A percentile compares a stretch with the other conserved stretches of the same genome.
Conservation (phyloP, 2,329 filamentous ascomycete genomes). For the Cryphonectria parasitica region DNA sequence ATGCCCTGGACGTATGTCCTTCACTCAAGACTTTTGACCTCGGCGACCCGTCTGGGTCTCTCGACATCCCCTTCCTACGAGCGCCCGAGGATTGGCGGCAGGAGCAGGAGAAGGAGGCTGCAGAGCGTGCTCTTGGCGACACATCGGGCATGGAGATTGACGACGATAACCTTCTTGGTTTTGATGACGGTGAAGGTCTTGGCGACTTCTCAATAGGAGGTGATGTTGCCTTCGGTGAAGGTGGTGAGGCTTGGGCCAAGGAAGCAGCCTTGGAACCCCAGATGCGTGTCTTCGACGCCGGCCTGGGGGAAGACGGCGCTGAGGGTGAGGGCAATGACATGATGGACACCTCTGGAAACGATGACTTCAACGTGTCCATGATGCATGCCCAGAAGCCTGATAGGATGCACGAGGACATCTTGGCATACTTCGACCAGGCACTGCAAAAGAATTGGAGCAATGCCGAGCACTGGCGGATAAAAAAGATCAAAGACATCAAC, state of each 20-base stretch:
- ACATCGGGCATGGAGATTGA: slow-evolving; percentile 84
- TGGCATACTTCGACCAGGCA: slow-evolving; percentile 97
- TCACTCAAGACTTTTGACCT: slow-evolving; percentile 94
- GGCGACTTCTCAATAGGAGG: slow-evolving; percentile 71
- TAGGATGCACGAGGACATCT: slow-evolving; percentile 83
- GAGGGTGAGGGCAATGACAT: slow-evolving; percentile 56
- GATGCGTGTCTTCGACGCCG: slow-evolving; percentile 75
- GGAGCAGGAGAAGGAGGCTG: slow-evolving; percentile 67
- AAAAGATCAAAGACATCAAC: slow-evolving; percentile 80
- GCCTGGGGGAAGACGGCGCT: slow-evolving; percentile 59
- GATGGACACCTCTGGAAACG: slow-evolving; percentile 65
- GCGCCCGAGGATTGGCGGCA: slow-evolving; percentile 84
- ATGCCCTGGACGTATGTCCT: slow-evolving; percentile 89
- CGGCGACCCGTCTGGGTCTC: slow-evolving; percentile 79
- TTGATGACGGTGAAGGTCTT: slow-evolving; percentile 78
- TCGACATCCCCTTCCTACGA: slow-evolving; percentile 91
- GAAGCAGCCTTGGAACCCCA: slow-evolving; percentile 87
- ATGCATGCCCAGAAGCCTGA: slow-evolving; percentile 69
- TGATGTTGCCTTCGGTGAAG: slow-evolving; percentile 89
- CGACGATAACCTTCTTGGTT: slow-evolving; percentile 81
- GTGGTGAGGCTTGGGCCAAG: slow-evolving; percentile 92
- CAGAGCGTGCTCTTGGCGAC: slow-evolving; percentile 58
- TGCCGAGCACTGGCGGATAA: slow-evolving; percentile 98
- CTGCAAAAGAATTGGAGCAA: slow-evolving; percentile 97
- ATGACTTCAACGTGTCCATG: slow-evolving; percentile 81